A percentile compares a stretch with the other conserved stretches of the same genome.
Conservation (phyloP, 2,329 filamentous ascomycete genomes). For the Nothophaeocryptopus gaeumannii region DNA sequence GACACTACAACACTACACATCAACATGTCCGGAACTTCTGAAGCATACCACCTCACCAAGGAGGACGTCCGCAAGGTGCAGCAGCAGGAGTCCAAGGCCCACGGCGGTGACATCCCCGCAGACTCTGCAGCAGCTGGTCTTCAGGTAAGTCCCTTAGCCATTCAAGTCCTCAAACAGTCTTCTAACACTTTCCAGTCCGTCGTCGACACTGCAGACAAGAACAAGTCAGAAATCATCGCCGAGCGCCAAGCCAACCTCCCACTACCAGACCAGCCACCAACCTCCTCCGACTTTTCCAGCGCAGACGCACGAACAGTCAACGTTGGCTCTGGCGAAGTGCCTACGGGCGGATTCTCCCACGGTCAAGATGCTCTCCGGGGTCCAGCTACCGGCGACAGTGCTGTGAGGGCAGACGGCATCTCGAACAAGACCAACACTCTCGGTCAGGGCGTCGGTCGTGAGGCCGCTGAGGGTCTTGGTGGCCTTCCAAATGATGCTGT, state of each 20-base stretch:
- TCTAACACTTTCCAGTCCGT: constrained; percentile 20
- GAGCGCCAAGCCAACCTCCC: constrained; percentile 70
- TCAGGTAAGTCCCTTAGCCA: constrained; percentile 39
- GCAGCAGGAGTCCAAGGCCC: constrained; percentile 39
- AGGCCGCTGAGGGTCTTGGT: constrained; percentile 58
- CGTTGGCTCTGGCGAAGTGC: constrained; percentile 60
- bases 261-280: constrained; percentile 73
- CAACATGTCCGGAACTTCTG: constrained; percentile 34
- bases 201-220: constrained; percentile 32
- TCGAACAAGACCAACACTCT: constrained; percentile 52
- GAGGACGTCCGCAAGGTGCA: constrained; percentile 51
- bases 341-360: constrained; percentile 38
- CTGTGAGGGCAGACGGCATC: constrained; percentile 49
- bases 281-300: constrained; percentile 75
- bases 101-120: constrained; percentile 43
- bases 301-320: constrained; percentile 66
- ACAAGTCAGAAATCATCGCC: constrained; percentile 65
- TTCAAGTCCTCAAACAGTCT: neutral
- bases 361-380: constrained; percentile 48
- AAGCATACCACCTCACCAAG: constrained; percentile 49
- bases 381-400: constrained; percentile 54
- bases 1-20: constrained; percentile 16
- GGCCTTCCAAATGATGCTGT: constrained; percentile 60
- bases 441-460: constrained; percentile 56
- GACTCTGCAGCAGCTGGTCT: constrained; percentile 46